Conservation (phyloP, 176 grass and related monocot genomes). For the Poa pratensis region DNA sequence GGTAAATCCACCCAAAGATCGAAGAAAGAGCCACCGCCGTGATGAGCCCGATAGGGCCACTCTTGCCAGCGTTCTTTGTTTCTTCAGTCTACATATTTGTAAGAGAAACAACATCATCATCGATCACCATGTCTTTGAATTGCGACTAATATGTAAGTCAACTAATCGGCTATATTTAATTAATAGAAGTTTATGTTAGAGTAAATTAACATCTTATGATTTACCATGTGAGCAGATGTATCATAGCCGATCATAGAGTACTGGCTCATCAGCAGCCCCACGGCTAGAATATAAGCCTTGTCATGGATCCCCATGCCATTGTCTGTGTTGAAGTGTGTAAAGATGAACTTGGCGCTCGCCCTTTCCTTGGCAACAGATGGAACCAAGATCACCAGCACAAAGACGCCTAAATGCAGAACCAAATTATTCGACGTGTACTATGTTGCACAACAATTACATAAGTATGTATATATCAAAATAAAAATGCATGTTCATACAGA, state of each 20-base stretch:
- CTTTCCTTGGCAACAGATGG: constrained; percentile 56
- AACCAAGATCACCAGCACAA: constrained; percentile 60
- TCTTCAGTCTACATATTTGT: constrained; percentile 57
- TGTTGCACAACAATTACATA: neutral
- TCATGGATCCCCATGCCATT: constrained; percentile 59
- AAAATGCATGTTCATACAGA: neutral
- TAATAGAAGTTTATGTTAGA: neutral
- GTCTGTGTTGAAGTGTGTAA: constrained; percentile 66
- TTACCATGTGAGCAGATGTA: constrained; percentile 80
- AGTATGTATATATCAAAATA: neutral
- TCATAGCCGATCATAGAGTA: constrained; percentile 75
- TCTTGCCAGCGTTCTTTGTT: constrained; percentile 70
- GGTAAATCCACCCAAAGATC: constrained; percentile 61
- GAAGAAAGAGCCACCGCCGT: constrained; percentile 51
- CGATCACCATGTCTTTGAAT: neutral
- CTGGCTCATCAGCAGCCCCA: constrained; percentile 74
- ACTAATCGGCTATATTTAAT: neutral
- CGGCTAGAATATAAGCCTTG: constrained; percentile 63
- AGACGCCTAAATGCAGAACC: constrained; percentile 6
- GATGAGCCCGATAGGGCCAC: constrained; percentile 62
- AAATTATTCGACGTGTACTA: neutral
- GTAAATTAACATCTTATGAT: neutral
- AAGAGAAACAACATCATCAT: neutral
- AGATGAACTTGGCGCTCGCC: constrained; percentile 54
- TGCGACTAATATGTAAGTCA: neutral